Evolutionary conservation across 164 flowering plant genomes (phyloP).

Genomic region (Paratinospora sagittata): DNA sequence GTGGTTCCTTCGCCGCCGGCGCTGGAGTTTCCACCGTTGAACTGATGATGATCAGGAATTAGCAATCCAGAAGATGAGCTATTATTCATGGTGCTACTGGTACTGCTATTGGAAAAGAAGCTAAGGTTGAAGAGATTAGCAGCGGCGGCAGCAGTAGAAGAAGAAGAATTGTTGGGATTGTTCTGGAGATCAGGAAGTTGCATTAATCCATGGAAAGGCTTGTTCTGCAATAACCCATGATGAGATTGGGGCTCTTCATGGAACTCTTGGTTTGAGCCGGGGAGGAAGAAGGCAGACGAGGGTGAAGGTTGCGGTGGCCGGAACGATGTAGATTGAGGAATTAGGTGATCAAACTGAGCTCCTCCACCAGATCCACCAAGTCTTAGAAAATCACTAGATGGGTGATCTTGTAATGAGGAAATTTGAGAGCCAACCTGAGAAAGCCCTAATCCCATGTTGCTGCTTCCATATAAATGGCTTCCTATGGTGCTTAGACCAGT

Average conservation of each 20-base stretch:
- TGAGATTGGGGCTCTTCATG: constrained; percentile 32
- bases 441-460: constrained; percentile 42
- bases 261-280: constrained; percentile 30
- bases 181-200: constrained; percentile 54
- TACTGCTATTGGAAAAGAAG: constrained; percentile 38
- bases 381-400: constrained; percentile 33
- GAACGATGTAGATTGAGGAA: constrained; percentile 29
- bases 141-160: constrained; percentile 20
- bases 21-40: constrained; percentile 22
- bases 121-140: constrained; percentile 49
- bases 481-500: constrained; percentile 48
- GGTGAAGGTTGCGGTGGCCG: constrained; percentile 22
- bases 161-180: constrained; percentile 22
- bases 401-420: constrained; percentile 34
- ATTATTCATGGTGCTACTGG: constrained; percentile 20
- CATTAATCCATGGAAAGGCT: constrained; percentile 51
- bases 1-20: constrained; percentile 22
- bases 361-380: constrained; percentile 34
- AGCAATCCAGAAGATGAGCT: constrained; percentile 29
- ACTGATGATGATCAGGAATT: constrained; percentile 33
- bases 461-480: constrained; percentile 46
- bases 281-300: constrained; percentile 31
- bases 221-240: constrained; percentile 31
- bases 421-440: constrained; percentile 45
- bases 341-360: constrained; percentile 38